phyloP scores from a whole-genome alignment of 1,284 basidiomycete genomes.

The Trichosporon asahii region DNA sequence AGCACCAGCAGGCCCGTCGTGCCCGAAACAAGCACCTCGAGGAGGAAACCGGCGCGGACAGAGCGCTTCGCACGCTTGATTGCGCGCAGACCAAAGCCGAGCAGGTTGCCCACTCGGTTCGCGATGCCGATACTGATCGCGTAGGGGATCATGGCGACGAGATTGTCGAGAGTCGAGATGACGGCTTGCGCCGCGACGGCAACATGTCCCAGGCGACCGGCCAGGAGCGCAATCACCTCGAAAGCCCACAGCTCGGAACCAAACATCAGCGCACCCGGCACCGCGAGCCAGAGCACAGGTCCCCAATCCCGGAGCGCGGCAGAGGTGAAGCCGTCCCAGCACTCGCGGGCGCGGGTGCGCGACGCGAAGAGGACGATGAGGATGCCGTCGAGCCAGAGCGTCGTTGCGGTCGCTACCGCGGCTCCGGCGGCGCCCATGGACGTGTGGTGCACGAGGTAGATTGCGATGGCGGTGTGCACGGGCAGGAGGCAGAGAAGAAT shows the following conservation, averaged over 20 bases:
- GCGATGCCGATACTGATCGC: slow-evolving; percentile 29
- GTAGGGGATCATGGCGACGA: slow-evolving; percentile 27
- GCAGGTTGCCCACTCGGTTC: slow-evolving; percentile 35
- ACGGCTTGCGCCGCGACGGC: slow-evolving; percentile 36
- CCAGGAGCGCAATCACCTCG: slow-evolving; percentile 35
- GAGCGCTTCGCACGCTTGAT: slow-evolving; percentile 27
- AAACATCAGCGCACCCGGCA: slow-evolving; percentile 33
- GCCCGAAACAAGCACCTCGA: slow-evolving; percentile 26
- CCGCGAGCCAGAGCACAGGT: slow-evolving; percentile 25
- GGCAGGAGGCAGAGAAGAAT: slow-evolving; percentile 32
- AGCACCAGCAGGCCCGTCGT: slow-evolving; percentile 23
- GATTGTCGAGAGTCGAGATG: slow-evolving; percentile 26
- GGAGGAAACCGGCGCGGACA: slow-evolving; percentile 29
- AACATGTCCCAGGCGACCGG: slow-evolving; percentile 31
- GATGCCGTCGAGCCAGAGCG: slow-evolving; percentile 25
- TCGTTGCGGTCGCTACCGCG: slow-evolving; percentile 24
- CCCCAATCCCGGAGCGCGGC: slow-evolving; percentile 27
- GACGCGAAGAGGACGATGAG: slow-evolving; percentile 24
- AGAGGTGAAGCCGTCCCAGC: slow-evolving; percentile 32
- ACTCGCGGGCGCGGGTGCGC: slow-evolving; percentile 28
- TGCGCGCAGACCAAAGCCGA: slow-evolving; percentile 31
- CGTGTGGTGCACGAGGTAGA: slow-evolving; percentile 32
- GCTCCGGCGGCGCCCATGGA: slow-evolving; percentile 28
- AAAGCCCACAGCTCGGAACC: slow-evolving; percentile 36
- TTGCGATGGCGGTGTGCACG: slow-evolving; percentile 26